Conservation (phyloP, 306 rosid genomes). For the Geum urbanum region DNA sequence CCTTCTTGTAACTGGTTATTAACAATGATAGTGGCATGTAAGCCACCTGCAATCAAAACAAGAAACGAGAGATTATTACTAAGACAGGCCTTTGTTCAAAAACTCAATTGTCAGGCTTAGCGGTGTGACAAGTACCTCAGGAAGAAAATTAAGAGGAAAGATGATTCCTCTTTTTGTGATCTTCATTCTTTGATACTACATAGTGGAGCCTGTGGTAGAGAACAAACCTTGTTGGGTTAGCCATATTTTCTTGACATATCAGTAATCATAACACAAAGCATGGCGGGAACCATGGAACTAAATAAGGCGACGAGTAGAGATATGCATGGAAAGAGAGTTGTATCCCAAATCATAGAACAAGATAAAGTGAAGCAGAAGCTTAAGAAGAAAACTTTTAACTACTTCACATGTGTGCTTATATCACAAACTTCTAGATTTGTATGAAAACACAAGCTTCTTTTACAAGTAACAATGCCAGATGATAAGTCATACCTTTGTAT, state of each 20-base stretch:
- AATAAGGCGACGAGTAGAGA: no score
- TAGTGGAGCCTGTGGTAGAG: conserved; percentile 64
- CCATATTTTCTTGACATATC: no score
- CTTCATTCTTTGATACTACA: conserved; percentile 65
- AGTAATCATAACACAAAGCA: no score
- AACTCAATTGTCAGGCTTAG: neutral
- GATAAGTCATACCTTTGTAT: neutral
- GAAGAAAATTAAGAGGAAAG: conserved; percentile 74
- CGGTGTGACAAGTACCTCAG: conserved; percentile 51
- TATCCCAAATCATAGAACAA: neutral
- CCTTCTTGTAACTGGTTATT: conserved; percentile 73
- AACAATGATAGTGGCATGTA: conserved; percentile 80
- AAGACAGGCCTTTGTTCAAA: neutral
- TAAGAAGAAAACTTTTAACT: no score
- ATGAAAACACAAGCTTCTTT: neutral
- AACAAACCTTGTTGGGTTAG: conserved; percentile 22
- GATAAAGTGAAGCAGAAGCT: neutral
- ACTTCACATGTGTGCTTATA: no score
- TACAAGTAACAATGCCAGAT: neutral
- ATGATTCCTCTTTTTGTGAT: conserved; percentile 56
- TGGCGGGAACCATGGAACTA: no score
- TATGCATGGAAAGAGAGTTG: neutral
- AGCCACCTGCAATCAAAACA: conserved; percentile 54
- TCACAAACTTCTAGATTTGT: neutral
- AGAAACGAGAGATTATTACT: conserved; percentile 3